phyloP scores from a whole-genome alignment of 2,329 filamentous ascomycete species.

The Neophaeococcomyces mojaviensis region DNA sequence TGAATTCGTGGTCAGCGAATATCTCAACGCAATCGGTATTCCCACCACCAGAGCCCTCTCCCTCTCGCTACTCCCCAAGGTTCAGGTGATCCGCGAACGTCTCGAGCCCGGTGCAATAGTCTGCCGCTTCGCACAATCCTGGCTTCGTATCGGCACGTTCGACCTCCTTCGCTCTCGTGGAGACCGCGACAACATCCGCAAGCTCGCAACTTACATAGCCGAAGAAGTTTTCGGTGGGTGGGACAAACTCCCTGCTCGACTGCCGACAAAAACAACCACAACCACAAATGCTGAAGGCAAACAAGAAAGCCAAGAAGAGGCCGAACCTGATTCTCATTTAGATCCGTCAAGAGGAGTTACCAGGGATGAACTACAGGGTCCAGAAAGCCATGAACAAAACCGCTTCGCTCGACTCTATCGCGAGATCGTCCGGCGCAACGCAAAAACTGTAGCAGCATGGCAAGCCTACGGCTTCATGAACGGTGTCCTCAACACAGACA shows the following conservation, averaged over 20 bases:
- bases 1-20: slow-evolving; percentile 87
- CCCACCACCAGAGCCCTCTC: slow-evolving; percentile 80
- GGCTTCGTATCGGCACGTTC: slow-evolving; percentile 92
- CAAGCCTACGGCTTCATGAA: slow-evolving; percentile 99
- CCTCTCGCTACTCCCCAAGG: slow-evolving; percentile 66
- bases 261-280: slow-evolving; percentile 33
- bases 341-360: slow-evolving; percentile 47
- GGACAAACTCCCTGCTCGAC: slow-evolving; percentile 64
- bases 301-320: not conserved
- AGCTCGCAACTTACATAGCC: slow-evolving; percentile 72
- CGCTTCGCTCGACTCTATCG: slow-evolving; percentile 80
- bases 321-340: slow-evolving; percentile 25
- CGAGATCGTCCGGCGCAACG: slow-evolving; percentile 78
- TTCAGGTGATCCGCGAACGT: slow-evolving; percentile 67
- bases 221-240: slow-evolving; percentile 84
- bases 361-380: slow-evolving; percentile 57
- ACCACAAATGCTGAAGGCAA: not conserved
- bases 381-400: slow-evolving; percentile 65
- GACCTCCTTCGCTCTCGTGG: slow-evolving; percentile 79
- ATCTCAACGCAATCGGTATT: slow-evolving; percentile 73
- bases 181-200: slow-evolving; percentile 65
- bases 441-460: slow-evolving; percentile 82
- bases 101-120: slow-evolving; percentile 90
- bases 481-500: slow-evolving; percentile 94
- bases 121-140: slow-evolving; percentile 76